phyloP scores from a whole-genome alignment of 768 basidiomycete species.

The Russula olivacea region DNA sequence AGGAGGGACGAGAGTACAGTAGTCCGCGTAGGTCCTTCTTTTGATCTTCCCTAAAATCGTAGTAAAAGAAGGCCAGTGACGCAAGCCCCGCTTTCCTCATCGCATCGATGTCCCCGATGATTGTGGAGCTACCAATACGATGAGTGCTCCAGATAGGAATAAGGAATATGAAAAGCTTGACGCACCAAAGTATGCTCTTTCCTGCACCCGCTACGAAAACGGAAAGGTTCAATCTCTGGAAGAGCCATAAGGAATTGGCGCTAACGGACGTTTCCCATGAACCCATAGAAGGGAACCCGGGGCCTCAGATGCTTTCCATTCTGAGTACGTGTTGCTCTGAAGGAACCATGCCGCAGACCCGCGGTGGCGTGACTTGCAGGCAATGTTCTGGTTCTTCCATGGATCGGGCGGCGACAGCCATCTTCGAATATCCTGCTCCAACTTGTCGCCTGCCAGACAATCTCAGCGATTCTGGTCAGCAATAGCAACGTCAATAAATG shows the following conservation, averaged over 20 bases:
- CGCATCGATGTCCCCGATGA: neutral
- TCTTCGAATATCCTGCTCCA: neutral
- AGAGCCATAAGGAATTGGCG: neutral
- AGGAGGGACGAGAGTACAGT: neutral
- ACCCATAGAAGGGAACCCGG: neutral
- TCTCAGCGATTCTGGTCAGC: neutral
- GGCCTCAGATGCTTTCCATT: neutral
- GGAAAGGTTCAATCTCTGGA: neutral
- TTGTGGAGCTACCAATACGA: neutral
- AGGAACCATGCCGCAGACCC: neutral
- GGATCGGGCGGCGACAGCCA: neutral
- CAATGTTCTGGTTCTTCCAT: neutral
- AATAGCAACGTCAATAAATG: neutral
- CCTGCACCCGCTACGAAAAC: neutral
- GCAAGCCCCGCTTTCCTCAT: neutral
- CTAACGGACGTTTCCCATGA: neutral
- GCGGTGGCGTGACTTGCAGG: neutral
- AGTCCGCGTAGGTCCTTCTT: neutral
- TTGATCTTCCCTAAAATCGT: neutral
- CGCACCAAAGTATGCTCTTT: neutral
- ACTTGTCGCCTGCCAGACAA: neutral
- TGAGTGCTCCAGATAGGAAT: neutral
- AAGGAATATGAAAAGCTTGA: neutral
- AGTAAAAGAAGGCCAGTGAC: neutral
- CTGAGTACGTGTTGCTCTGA: neutral